Evolutionary conservation across 805 yeast species (phyloP), one percentile per base, ranked within the genome.

Genomic region (Lipomyces orientalis): DNA sequence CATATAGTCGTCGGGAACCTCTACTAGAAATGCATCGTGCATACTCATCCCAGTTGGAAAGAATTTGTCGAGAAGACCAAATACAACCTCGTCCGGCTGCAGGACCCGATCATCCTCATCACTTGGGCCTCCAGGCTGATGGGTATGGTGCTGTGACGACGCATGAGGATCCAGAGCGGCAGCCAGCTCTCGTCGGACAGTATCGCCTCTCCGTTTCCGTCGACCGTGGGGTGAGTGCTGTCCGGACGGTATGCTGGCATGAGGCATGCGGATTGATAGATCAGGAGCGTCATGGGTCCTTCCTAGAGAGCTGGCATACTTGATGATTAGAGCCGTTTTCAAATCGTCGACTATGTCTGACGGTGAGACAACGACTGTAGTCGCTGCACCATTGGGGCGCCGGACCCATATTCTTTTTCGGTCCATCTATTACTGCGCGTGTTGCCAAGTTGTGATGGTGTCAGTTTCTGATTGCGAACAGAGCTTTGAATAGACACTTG

Each of bases 331-430:
- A 67, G 86, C 83, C 10, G 83, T 79, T 74, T 93, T 93, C 73
- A 93, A 80, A 77, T 94, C 97, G 77, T 93, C 98, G 4, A 93
- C 84, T 0, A 93, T 83, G 75, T 90, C 94, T 25, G 77, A 75
- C 37, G 86, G 86, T 19, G 82, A 81, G 22, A 90, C 89, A 66
- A 82, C 76, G 6, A 93, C 78, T 0, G 96, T 85, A 0, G 97
- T 91, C 2, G 98, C 90, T 19, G 76, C 74, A 8, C 79, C 74
- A 39, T 77, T 76, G 2, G 79, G 75, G 25, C 79, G 75, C 49
- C 75, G 67, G 25, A 80, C 79, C 82, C 82, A 80, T 1, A 80
- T 71, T 49, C 81, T 72, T n/a, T 77, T 71, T 14, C 67, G 54
- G 16, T 61, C 69, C 69, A 67, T 67, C 16, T 52, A 33, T 37